Evolutionary conservation across 2,329 filamentous ascomycete species (phyloP).

Genomic region (Cercospora sp.): DNA sequence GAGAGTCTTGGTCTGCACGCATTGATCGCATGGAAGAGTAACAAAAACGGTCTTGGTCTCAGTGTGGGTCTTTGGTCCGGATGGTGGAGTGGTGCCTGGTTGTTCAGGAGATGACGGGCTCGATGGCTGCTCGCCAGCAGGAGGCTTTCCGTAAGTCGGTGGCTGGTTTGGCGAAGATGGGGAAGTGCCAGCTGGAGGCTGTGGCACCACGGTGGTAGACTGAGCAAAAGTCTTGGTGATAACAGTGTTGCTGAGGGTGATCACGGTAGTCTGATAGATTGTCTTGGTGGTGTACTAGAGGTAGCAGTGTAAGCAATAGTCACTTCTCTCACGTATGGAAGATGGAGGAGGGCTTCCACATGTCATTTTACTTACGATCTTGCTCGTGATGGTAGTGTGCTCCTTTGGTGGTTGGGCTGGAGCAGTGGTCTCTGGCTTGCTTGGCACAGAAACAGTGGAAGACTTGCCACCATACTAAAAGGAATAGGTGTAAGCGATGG

Average conservation of each 20-base stretch:
- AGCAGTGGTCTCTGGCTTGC: neutral
- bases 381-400: conserved; percentile 16
- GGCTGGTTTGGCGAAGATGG: neutral
- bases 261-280: conserved; percentile 29
- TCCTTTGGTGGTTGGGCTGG: neutral
- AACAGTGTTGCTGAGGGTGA: conserved; percentile 40
- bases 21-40: conserved; percentile 13
- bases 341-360: too few relatives aligned
- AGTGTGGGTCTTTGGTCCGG: neutral
- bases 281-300: conserved; percentile 25
- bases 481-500: too few relatives aligned
- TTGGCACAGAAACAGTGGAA: neutral
- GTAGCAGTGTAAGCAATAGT: too few relatives aligned
- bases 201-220: conserved; percentile 15
- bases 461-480: neutral
- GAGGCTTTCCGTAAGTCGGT: too few relatives aligned
- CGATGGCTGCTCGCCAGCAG: neutral
- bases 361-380: too few relatives aligned
- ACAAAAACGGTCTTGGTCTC: conserved; percentile 6
- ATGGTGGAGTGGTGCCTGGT: neutral
- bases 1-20: conserved; percentile 7
- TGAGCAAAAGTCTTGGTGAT: conserved; percentile 20
- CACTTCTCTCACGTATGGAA: too few relatives aligned
- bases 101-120: conserved; percentile 7
- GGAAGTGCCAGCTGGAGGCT: conserved; percentile 3